phyloP scores from a whole-genome alignment of 306 rosid genomes.

The Begonia peltatifolia region DNA sequence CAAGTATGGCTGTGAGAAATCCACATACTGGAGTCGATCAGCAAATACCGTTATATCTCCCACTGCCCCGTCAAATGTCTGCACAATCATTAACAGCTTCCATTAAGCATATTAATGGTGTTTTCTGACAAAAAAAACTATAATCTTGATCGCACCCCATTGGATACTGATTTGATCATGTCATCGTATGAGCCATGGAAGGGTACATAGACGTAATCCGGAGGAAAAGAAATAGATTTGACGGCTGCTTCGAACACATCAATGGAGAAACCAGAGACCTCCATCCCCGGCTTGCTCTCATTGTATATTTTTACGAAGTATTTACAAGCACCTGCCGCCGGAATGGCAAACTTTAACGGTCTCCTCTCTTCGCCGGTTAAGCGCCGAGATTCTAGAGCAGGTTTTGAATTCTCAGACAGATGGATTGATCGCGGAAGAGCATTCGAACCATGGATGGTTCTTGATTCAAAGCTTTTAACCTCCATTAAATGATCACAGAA shows the following conservation, averaged over 20 bases:
- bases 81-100: conserved; percentile 1
- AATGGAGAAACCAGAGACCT: conserved; percentile 35
- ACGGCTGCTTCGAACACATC: conserved; percentile 27
- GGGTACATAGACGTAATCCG: conserved; percentile 20
- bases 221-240: conserved; percentile 12
- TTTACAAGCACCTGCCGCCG: conserved; percentile 21
- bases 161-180: conserved; percentile 27
- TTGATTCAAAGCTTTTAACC: background rate
- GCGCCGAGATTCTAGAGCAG: background rate
- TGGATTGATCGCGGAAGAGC: background rate
- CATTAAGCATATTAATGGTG: background rate
- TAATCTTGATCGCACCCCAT: conserved; percentile 17
- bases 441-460: background rate
- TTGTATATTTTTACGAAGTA: conserved; percentile 31
- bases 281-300: conserved; percentile 10
- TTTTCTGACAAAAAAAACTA: background rate
- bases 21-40: conserved; percentile 23
- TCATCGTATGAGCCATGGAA: conserved; percentile 29
- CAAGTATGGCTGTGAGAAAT: conserved; percentile 36
- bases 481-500: background rate
- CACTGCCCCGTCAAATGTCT: conserved; percentile 29
- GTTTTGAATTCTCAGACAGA: conserved; percentile 1
- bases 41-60: conserved; percentile 44
- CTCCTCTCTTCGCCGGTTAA: conserved; percentile 5
- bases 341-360: conserved; percentile 29